Base-by-base conservation (phyloP, 2,329 filamentous ascomycete genomes). In the Penicillium sp. region DNA sequence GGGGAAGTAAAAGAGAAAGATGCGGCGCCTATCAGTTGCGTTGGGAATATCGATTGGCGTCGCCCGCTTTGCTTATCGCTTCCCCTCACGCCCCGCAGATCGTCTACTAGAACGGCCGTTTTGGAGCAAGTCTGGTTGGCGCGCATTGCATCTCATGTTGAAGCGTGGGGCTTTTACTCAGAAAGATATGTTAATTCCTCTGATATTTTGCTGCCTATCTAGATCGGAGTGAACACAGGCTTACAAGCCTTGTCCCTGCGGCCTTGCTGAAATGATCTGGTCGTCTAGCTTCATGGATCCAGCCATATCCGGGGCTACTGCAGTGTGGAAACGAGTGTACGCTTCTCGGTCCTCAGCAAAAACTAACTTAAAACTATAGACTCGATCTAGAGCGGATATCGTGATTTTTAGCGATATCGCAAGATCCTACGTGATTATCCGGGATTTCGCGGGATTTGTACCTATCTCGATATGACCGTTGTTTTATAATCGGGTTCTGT, bases 181-280 rank as follows among this genome's bases (percentile, higher is more conserved):
- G n/a, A n/a, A n/a, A n/a, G n/a, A n/a, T n/a, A n/a, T n/a, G n/a
- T n/a, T n/a, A n/a, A n/a, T n/a, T n/a, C n/a, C n/a, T n/a, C n/a
- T n/a, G n/a, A n/a, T n/a, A n/a, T n/a, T n/a, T n/a, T n/a, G n/a
- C n/a, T n/a, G n/a, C n/a, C n/a, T 28, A 35, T 26, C 20, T 45
- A 40, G n/a, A 45, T 25, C 3, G 30, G 39, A 2, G 23, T 41
- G 49, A 59, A 65, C 0, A 47, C 41, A 33, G 86, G 56, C 39
- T 79, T 63, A 50, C 82, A 86, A 36, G 62, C 75, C n/a, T 57
- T 83, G 76, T 4, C 76, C 79, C 28, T 72, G 59, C 0, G 82
- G 82, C 32, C 82, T 71, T 11, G 80, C 77, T 7, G 82, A 83
- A 39, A 86, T 84, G 20, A 85, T 69, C 57, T 84, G 81, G 54